A percentile compares a stretch with the other conserved stretches of the same genome.
These are phyloP conservation scores for Candida railenensis DNA, from an alignment of 805 yeast genomes.

Conservation along the genomic window DNA sequence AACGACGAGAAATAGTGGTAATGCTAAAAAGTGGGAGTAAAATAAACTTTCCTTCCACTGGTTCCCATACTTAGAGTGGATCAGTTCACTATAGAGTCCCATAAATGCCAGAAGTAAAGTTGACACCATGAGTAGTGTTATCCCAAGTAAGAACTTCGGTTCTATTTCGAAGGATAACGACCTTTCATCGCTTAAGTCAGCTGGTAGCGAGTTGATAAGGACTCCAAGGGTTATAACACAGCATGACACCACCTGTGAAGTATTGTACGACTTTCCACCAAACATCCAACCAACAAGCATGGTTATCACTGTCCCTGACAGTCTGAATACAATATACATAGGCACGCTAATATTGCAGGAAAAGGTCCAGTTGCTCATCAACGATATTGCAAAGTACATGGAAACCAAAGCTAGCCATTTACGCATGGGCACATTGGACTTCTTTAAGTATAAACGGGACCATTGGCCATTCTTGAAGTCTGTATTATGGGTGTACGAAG, in stretches of 20 bases:
- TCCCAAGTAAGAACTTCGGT: constrained; percentile 27
- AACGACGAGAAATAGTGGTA: constrained; percentile 51
- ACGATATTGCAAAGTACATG: constrained; percentile 50
- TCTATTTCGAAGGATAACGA: constrained; percentile 1
- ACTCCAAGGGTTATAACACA: constrained; percentile 56
- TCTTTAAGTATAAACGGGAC: constrained; percentile 25
- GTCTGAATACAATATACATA: constrained; percentile 62
- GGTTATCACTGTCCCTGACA: constrained; percentile 62
- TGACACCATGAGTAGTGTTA: constrained; percentile 43
- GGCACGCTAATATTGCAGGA: constrained; percentile 61
- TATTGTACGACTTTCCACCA: constrained; percentile 43
- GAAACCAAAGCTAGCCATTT: constrained; percentile 48
- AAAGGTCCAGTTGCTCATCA: constrained; percentile 59
- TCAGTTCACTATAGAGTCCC: constrained; percentile 56
- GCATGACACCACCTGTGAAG: constrained; percentile 50
- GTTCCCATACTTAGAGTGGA: constrained; percentile 49
- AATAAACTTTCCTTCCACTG: constrained; percentile 68
- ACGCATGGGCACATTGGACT: constrained; percentile 39
- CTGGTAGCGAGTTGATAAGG: constrained; percentile 33
- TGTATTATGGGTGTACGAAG: constrained; percentile 38
- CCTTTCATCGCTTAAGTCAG: background rate
- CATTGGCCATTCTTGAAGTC: constrained; percentile 15
- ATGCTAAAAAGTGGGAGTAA: constrained; percentile 54
- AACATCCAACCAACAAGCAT: constrained; percentile 54
- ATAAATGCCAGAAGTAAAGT: constrained; percentile 54